Base-by-base conservation (phyloP, 2,329 filamentous ascomycete genomes). In the Teratosphaeria gauchensis region DNA sequence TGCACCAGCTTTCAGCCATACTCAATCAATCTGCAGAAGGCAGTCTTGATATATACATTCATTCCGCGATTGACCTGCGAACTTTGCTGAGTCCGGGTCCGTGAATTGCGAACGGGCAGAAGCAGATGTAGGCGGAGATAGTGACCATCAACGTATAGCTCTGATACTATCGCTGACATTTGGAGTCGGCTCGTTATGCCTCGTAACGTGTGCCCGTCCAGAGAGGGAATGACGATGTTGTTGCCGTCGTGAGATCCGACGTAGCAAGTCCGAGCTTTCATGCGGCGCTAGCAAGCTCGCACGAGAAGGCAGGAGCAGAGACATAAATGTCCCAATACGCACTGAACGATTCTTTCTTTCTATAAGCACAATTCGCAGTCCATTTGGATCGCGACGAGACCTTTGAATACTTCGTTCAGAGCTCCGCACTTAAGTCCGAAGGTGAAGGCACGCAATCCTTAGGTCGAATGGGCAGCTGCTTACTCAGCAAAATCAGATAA, bases 1-100 rank as follows among this genome's bases (percentile, higher is more conserved):
- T 78, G 64, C 75, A 54, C 51, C 48, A n/a, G 19, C 6, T n/a
- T n/a, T 48, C 42, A 48, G 42, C 42, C 42, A 48, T 48, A 19
- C 16, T 48, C 19, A 19, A 8, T 19, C 9, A 16, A 19, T 21
- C 42, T 24, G 42, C 19, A 19, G 16, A 19, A 48, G 42, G 42
- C 9, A 5, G 5, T 19, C 19, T 1, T 19, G 42, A n/a, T 48
- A 4, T 48, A 1, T 11, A 21, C 19, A 19, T 6, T 48, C 42
- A 48, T 48, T 8, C 6, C 19, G 42, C 42, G 5, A 21, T 5
- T 48, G 19, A 16, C 5, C 0, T 48, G 42, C 9, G 8, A 11
- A 21, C 9, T 19, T 11, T 6, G 24, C 9, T 16, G 9, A 21
- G 42, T 48, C 9, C n/a, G 9, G 42, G 42, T n/a, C 9, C 19